A percentile compares a stretch with the other conserved stretches of the same genome.
These are phyloP conservation scores for Lodderomyces metapsilosis DNA, from an alignment of 1,139 yeast species.

Conservation along the genomic window DNA sequence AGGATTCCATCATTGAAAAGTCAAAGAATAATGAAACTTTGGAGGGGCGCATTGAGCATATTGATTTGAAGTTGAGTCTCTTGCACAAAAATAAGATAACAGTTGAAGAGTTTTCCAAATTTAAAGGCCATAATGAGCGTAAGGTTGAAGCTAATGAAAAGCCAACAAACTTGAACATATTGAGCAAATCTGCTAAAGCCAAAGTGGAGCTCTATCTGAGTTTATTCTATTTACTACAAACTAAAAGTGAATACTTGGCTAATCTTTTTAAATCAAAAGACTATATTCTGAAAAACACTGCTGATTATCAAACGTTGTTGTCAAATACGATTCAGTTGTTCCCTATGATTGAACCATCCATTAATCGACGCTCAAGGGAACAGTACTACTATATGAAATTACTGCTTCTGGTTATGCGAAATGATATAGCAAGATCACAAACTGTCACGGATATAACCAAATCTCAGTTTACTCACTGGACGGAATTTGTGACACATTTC, in stretches of 20 bases:
- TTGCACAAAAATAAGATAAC: conserved; percentile 78
- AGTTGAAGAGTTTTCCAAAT: conserved; percentile 68
- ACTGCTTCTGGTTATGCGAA: conserved; percentile 49
- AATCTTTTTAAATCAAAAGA: conserved; percentile 39
- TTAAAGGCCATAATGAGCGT: conserved; percentile 32
- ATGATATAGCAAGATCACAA: conserved; percentile 35
- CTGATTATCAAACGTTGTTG: conserved; percentile 36
- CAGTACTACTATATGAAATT: conserved; percentile 70
- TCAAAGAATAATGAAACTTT: conserved; percentile 64
- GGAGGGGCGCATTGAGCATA: conserved; percentile 72
- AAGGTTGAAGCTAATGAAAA: neutral
- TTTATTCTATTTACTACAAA: conserved; percentile 77
- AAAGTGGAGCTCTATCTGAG: conserved; percentile 69
- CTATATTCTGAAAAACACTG: conserved; percentile 19
- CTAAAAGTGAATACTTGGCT: conserved; percentile 75
- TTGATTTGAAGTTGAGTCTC: conserved; percentile 78
- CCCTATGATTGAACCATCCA: conserved; percentile 34
- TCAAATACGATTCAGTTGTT: conserved; percentile 49
- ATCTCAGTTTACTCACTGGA: conserved; percentile 41
- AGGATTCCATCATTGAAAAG: conserved; percentile 64
- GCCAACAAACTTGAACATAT: conserved; percentile 22
- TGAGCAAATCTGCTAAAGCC: conserved; percentile 38
- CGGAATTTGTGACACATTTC: conserved; percentile 52
- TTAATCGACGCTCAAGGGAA: conserved; percentile 55
- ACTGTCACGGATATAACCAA: conserved; percentile 37